A percentile compares a stretch with the other conserved stretches of the same genome.
Evolutionary conservation across 257 asterid species (phyloP).

Genomic region (Solanum peruvianum): DNA sequence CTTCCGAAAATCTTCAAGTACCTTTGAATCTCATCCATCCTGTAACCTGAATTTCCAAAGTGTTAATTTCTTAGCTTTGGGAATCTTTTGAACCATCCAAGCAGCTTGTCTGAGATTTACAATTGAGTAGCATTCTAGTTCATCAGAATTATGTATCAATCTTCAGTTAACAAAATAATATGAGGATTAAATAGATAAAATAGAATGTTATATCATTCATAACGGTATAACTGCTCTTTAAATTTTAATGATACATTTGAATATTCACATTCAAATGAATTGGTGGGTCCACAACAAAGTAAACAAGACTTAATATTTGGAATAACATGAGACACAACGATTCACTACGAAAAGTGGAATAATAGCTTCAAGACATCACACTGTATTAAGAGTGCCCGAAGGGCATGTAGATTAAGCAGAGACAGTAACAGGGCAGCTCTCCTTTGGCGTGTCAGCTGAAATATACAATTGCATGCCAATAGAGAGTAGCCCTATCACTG

Average conservation of each 20-base stretch:
- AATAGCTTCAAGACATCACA: neutral
- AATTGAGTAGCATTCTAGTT: neutral
- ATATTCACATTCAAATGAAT: neutral
- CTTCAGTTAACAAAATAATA: neutral
- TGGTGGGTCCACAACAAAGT: neutral
- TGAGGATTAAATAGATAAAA: neutral
- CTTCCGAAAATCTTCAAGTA: neutral
- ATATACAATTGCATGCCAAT: neutral
- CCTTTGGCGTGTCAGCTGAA: neutral
- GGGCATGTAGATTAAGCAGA: neutral
- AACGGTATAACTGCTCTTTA: neutral
- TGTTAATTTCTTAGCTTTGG: neutral
- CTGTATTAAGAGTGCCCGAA: neutral
- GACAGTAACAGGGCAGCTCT: neutral
- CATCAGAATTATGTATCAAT: neutral
- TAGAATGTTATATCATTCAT: neutral
- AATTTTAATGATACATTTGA: neutral
- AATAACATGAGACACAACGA: neutral
- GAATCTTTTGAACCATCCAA: neutral
- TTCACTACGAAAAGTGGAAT: neutral
- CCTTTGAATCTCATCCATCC: neutral
- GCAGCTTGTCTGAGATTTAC: neutral
- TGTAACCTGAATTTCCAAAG: neutral
- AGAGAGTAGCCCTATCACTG: slow-evolving; percentile 16
- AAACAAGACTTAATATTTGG: neutral